phyloP scores from a whole-genome alignment of 2,329 filamentous ascomycete genomes.

The Beauveria brongniartii region DNA sequence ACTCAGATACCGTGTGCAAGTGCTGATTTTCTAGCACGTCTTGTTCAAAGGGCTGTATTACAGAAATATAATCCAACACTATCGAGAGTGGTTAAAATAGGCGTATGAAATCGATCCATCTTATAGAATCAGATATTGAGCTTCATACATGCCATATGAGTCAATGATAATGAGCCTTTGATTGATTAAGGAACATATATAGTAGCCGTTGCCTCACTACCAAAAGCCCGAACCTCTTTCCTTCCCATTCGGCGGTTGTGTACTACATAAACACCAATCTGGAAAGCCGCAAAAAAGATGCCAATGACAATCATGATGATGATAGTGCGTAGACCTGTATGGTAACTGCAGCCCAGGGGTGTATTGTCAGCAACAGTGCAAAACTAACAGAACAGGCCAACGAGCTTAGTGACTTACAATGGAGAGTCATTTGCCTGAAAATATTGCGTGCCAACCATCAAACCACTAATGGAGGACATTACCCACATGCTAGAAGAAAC shows the following conservation, averaged over 20 bases:
- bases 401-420: constrained; percentile 21
- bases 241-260: not conserved
- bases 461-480: constrained; percentile 41
- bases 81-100: no score
- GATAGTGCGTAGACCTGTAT: constrained; percentile 35
- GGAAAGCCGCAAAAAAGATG: constrained; percentile 30
- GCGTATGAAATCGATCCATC: no score
- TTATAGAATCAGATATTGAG: no score
- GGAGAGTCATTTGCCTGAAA: constrained; percentile 35
- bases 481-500: constrained; percentile 30
- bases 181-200: not conserved
- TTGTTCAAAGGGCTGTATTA: no score
- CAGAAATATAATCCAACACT: no score
- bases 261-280: constrained; percentile 18
- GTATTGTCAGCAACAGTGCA: not conserved
- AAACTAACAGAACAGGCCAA: not conserved
- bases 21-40: no score
- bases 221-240: not conserved
- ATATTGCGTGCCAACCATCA: constrained; percentile 44
- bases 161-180: not conserved
- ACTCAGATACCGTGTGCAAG: no score
- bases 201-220: not conserved
- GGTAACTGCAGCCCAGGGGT: constrained; percentile 26
- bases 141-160: no score
- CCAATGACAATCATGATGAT: constrained; percentile 36